These are phyloP conservation scores for Kwoniella dendrophila DNA, from an alignment of 768 basidiomycete genomes.

Conservation along the genomic window DNA sequence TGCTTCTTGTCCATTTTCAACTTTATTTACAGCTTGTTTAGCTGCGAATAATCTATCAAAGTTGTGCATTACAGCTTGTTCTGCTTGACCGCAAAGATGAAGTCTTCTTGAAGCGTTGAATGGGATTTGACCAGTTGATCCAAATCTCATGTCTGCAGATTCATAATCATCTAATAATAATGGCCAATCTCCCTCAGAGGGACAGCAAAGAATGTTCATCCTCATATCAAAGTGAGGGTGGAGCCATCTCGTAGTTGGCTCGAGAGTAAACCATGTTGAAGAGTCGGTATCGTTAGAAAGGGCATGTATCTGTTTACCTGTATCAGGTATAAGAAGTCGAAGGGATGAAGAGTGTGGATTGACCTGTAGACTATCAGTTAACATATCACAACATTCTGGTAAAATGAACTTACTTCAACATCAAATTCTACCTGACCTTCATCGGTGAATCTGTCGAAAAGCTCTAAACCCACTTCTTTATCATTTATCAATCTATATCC, in stretches of 20 bases:
- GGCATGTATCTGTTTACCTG: conserved; percentile 34
- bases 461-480: conserved; percentile 25
- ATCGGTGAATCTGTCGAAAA: conserved; percentile 28
- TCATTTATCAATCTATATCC: conserved; percentile 11
- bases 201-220: conserved; percentile 54
- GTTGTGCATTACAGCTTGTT: conserved; percentile 30
- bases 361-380: conserved; percentile 25
- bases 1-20: conserved; percentile 15
- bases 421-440: conserved; percentile 44
- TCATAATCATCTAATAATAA: conserved; percentile 53
- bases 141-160: conserved; percentile 49
- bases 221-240: conserved; percentile 46
- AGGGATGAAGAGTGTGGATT: conserved; percentile 36
- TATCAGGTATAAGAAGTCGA: conserved; percentile 45
- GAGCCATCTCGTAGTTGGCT: conserved; percentile 23
- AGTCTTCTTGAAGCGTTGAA: conserved; percentile 46
- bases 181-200: conserved; percentile 50
- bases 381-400: not conserved
- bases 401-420: conserved; percentile 38
- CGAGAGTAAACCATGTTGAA: conserved; percentile 32
- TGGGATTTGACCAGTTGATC: conserved; percentile 50
- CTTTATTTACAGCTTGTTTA: conserved; percentile 14
- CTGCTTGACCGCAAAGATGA: conserved; percentile 40
- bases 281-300: conserved; percentile 32
- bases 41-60: conserved; percentile 20